Evolutionary conservation across 352 stramenopile genomes (phyloP), one percentile per base, ranked within the genome.

Genomic region (Phytophthora quininea): DNA sequence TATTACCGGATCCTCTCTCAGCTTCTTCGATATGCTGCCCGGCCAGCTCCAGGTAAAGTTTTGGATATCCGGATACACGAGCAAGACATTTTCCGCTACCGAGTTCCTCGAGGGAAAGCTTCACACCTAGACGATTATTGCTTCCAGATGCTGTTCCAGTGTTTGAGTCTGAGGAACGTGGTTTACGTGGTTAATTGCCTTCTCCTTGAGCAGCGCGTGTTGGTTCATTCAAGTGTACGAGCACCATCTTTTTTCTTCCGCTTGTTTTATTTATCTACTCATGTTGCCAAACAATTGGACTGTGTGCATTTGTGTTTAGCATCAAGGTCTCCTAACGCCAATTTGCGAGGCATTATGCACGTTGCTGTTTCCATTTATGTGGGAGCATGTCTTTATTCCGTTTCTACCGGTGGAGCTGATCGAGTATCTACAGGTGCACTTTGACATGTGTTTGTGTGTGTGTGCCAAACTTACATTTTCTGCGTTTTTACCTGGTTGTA

Each of bases 321-420:
- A 95, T 37, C 67, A 78, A 54, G 86, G 80, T 3, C 69, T 90
- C 3, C 74, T 97, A 31, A 95, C 83, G 3, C 84, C 85, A 27
- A 79, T 95, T 32, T 91, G 84, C 35, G 87, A 97, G 64, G 88
- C 90, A 7, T 73, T 96, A 9, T 83, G 70, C 45, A 76, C 84
- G n/a, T 65, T 97, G 43, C 63, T 97, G 33, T 96, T 91, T 57
- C 90, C 90, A 4, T 94, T 97, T 38, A 76, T 57, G 1, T 97
- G 89, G 88, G 82, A 91, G 47, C 89, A 97, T 66, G 88, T 95
- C 27, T 96, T 93, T 70, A 88, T 96, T 10, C 88, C 90, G 15
- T 89, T 96, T 38, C 82, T 95, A 2, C 90, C 90, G 0, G 73
- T 90, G 38, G 84, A 90, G 60, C 62, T 97, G 37, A 89, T 95